Conservation (phyloP, 257 asterid genomes). For the Vinca minor region DNA sequence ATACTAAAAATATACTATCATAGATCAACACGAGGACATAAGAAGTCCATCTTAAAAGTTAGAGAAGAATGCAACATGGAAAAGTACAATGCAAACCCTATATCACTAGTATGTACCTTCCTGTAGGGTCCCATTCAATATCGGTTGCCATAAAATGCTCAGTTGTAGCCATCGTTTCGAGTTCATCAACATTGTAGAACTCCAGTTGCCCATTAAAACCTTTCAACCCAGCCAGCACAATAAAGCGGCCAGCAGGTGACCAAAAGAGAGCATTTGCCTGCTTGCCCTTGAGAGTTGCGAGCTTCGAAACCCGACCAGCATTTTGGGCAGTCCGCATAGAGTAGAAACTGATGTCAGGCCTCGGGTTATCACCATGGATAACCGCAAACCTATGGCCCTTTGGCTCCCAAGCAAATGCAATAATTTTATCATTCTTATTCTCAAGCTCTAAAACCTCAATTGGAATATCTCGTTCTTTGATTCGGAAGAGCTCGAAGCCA, state of each 20-base stretch:
- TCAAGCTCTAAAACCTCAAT: slow-evolving; percentile 96
- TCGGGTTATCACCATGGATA: slow-evolving; percentile 88
- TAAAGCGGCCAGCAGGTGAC: slow-evolving; percentile 89
- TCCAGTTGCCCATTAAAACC: slow-evolving; percentile 86
- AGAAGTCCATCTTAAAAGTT: neutral
- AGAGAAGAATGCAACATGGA: neutral
- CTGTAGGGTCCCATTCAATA: slow-evolving; percentile 97
- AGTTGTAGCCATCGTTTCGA: slow-evolving; percentile 82
- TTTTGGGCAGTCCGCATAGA: slow-evolving; percentile 72
- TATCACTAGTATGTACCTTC: slow-evolving; percentile 41
- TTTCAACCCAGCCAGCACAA: slow-evolving; percentile 78
- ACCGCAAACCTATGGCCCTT: slow-evolving; percentile 95
- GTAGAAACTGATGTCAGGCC: slow-evolving; percentile 93
- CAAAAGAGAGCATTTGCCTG: slow-evolving; percentile 91
- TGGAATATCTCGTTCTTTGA: slow-evolving; percentile 90
- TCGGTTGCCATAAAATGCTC: slow-evolving; percentile 98
- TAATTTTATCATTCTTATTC: slow-evolving; percentile 80
- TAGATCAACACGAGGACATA: neutral
- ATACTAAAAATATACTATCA: neutral
- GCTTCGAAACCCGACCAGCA: slow-evolving; percentile 72
- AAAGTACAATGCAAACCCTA: neutral
- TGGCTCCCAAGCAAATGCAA: slow-evolving; percentile 98
- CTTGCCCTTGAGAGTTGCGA: slow-evolving; percentile 72
- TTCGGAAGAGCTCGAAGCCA: slow-evolving; percentile 93
- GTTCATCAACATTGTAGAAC: slow-evolving; percentile 90